Percentiles rank a stretch among this genome's conserved stretches.
phyloP scores from a whole-genome alignment of 805 yeast species.

The Metschnikowia lochheadii region DNA sequence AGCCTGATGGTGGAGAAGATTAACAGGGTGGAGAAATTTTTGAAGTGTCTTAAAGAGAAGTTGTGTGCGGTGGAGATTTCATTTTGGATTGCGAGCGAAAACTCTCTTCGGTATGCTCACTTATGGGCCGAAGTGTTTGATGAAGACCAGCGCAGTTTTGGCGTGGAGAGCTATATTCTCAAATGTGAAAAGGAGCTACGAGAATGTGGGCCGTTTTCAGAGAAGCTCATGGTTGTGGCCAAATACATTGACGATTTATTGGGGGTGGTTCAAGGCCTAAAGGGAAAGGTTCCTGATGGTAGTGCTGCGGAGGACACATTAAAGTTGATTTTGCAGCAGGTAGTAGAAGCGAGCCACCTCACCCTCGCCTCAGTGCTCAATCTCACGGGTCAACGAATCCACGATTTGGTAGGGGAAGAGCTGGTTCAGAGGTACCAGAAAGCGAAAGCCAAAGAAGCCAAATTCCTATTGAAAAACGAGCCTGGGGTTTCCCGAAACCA shows the following conservation, averaged over 20 bases:
- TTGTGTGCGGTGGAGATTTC: not conserved
- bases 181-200: conserved; percentile 9
- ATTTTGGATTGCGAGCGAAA: not conserved
- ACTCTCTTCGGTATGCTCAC: conserved; percentile 1
- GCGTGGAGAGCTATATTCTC: conserved; percentile 8
- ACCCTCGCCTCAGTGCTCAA: not conserved
- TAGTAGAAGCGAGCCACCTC: not conserved
- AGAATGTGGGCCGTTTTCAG: not conserved
- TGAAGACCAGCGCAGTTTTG: not conserved
- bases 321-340: conserved; percentile 1
- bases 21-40: not conserved
- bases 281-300: not conserved
- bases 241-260: not conserved
- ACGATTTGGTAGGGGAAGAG: conserved; percentile 1
- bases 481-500: not conserved
- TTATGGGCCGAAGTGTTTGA: not conserved
- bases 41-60: not conserved
- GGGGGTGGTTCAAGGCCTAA: not conserved
- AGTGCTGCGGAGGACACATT: not conserved
- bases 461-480: not conserved
- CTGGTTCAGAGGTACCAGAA: not conserved
- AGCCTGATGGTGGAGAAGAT: not conserved
- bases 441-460: not conserved
- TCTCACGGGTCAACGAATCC: not conserved
- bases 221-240: not conserved